Percentiles rank a stretch among this genome's conserved stretches.
Evolutionary conservation across 2,329 filamentous ascomycete species (phyloP).

Genomic region (Aspergillus sergii): DNA sequence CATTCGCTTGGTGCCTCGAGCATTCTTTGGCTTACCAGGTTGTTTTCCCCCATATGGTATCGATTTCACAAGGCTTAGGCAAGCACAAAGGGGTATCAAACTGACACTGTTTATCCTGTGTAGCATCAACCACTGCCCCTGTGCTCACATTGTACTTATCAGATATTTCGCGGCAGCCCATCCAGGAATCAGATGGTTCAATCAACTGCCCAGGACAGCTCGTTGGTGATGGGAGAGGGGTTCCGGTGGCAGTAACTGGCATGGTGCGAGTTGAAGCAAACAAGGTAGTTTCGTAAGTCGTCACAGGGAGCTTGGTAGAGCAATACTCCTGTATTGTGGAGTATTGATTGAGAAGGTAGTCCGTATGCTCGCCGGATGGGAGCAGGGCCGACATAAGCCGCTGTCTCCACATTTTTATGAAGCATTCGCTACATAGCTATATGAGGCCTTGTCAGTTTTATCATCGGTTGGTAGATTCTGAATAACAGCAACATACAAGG

Average conservation of each 20-base stretch:
- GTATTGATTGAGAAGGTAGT: constrained; percentile 6
- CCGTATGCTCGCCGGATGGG: not conserved
- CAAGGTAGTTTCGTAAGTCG: constrained; percentile 1
- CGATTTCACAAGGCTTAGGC: constrained; percentile 4
- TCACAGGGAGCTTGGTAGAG: not conserved
- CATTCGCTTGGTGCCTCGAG: not conserved
- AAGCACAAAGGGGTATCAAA: constrained; percentile 4
- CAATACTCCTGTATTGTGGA: constrained; percentile 2
- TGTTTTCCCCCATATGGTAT: not conserved
- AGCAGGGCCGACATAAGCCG: constrained; percentile 2
- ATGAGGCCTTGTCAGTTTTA: not conserved
- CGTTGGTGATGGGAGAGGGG: not conserved
- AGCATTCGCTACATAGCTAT: constrained; percentile 9
- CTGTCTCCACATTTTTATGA: constrained; percentile 3
- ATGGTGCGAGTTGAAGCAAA: not conserved
- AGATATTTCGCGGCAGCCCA: not conserved
- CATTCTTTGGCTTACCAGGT: constrained; percentile 6
- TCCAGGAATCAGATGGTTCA: not conserved
- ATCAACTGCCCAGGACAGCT: not conserved
- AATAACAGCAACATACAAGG: not conserved
- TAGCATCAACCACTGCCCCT: not conserved
- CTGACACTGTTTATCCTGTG: not conserved
- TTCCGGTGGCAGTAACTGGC: not conserved
- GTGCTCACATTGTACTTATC: not conserved
- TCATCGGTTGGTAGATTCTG: not conserved